These are phyloP conservation scores for Mycocentrospora acerina DNA, from an alignment of 2,329 filamentous ascomycete genomes.

Conservation along the genomic window DNA sequence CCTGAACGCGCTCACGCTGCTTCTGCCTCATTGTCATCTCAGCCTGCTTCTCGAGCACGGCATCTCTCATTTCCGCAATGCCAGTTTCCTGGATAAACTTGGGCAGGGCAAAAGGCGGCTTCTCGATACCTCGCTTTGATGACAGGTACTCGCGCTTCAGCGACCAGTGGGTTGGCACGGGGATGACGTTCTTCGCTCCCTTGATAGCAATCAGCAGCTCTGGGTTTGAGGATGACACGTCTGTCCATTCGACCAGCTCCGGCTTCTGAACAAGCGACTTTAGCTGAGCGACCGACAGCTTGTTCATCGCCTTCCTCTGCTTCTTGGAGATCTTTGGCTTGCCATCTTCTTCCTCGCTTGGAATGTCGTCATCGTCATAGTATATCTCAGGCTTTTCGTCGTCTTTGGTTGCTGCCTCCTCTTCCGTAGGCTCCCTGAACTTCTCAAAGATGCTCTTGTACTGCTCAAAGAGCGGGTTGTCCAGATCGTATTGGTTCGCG, in stretches of 20 bases:
- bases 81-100: constrained; percentile 98
- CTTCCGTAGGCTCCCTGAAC: constrained; percentile 62
- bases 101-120: constrained; percentile 86
- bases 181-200: constrained; percentile 90
- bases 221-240: constrained; percentile 87
- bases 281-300: constrained; percentile 90
- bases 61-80: constrained; percentile 97
- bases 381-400: constrained; percentile 81
- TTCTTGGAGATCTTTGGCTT: constrained; percentile 83
- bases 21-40: constrained; percentile 92
- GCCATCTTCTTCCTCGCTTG: constrained; percentile 75
- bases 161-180: constrained; percentile 91
- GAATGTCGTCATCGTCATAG: constrained; percentile 81
- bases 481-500: constrained; percentile 57
- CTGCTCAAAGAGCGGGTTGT: constrained; percentile 78
- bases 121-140: constrained; percentile 95
- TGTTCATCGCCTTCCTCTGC: constrained; percentile 87
- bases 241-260: constrained; percentile 96
- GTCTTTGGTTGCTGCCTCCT: constrained; percentile 55
- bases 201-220: constrained; percentile 91
- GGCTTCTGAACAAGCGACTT: constrained; percentile 90
- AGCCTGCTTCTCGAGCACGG: constrained; percentile 92
- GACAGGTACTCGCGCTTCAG: constrained; percentile 96
- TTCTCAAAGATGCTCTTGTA: constrained; percentile 81
- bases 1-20: constrained; percentile 88